Conservation (phyloP, 2,329 filamentous ascomycete species). For the Ceratocystis cubensis region DNA sequence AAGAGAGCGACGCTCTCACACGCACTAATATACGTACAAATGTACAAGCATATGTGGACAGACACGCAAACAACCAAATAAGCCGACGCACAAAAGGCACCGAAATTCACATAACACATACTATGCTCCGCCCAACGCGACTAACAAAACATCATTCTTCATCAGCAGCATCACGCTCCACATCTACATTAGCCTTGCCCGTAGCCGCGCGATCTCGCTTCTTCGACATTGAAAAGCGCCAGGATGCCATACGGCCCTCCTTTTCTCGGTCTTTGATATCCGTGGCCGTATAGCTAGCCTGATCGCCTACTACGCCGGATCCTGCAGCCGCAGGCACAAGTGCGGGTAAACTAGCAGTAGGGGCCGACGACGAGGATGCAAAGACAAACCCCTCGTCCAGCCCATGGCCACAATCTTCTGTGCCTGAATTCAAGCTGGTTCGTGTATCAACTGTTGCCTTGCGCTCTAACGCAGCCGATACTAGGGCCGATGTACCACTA, state of each 20-base stretch:
- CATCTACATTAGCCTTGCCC: constrained; percentile 41
- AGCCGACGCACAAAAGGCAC: neutral
- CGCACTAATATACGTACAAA: neutral
- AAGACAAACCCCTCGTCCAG: constrained; percentile 33
- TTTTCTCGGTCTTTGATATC: constrained; percentile 33
- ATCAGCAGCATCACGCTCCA: constrained; percentile 29
- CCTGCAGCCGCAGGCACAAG: too few relatives aligned
- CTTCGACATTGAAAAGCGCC: constrained; percentile 49
- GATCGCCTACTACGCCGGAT: too few relatives aligned
- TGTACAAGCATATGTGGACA: neutral
- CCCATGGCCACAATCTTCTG: constrained; percentile 32
- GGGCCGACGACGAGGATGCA: constrained; percentile 35
- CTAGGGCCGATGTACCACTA: too few relatives aligned
- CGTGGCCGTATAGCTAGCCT: neutral
- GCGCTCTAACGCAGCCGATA: constrained; percentile 41
- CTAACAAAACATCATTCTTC: neutral
- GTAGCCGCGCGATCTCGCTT: constrained; percentile 39
- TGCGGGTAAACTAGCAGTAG: constrained; percentile 27
- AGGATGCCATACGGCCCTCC: constrained; percentile 39
- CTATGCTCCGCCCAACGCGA: neutral
- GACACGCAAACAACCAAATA: neutral
- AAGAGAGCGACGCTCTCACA: too few relatives aligned
- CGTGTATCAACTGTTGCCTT: constrained; percentile 41
- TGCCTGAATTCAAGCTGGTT: constrained; percentile 43
- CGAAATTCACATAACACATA: neutral